Evolutionary conservation across 495 filamentous ascomycete species (phyloP), one percentile per base, ranked within the genome.

Genomic region (Aspergillus kassunensis): DNA sequence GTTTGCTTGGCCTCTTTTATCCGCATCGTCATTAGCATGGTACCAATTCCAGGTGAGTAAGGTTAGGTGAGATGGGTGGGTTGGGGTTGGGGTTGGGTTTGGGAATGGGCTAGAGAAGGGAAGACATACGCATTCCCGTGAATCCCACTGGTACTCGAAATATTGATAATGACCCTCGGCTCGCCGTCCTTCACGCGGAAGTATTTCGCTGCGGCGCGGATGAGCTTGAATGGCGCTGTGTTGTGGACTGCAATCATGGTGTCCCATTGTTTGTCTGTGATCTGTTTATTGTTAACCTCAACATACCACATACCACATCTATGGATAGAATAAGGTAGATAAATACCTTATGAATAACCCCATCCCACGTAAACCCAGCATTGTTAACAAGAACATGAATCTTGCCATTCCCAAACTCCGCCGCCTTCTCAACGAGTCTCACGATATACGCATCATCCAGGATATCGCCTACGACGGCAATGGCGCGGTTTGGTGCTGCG

Each of bases 381-480:
- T 92, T 93, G 65, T 93, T 93, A 31, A 95, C 87, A 49, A 92
- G 82, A 49, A 90, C 83, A 67, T 95, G 86, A 51, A 95, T 89
- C 75, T 93, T 93, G 51, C 89, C 90, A 46, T 78, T 73, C 20
- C 90, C 90, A 61, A 93, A 91, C 44, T 85, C 86, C 4, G 85
- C 90, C 0, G 88, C 76, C 58, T 80, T 82, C 66, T 84, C 81
- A 7, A 95, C 82, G 3, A 95, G 74, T 18, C 78, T 67, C 40
- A 78, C 73, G 61, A 91, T 80, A 58, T 89, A 87, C 12, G 71
- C 66, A 21, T 78, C 76, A 56, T 86, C 75, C 6, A 90, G 74
- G 58, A 93, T 76, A 59, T 95, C 88, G 37, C 90, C 89, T 3
- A 86, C 80, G 18, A 88, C 67, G 1, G 86, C 80, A 20, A 87